Evolutionary conservation across 345 rosid species (phyloP), one percentile per base, ranked within the genome.

Genomic region (Aquilaria malaccensis): DNA sequence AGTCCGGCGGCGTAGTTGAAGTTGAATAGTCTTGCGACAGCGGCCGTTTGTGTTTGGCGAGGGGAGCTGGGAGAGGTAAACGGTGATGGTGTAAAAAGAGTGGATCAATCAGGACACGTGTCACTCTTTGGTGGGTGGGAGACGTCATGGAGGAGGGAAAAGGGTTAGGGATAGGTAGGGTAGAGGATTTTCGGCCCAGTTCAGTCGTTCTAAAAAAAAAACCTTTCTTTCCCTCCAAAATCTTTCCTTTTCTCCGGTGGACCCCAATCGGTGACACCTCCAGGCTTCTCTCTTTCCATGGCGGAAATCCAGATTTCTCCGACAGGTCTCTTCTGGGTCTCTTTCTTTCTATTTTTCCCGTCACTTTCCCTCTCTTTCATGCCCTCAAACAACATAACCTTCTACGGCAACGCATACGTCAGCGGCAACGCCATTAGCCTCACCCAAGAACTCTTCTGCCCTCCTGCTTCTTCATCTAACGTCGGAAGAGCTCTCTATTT

Each of bases 371-470:
- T 10, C 64, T 65, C 78, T n/a, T 59, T 67, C 69, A 60, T 72
- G 67, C 66, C 80, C 10, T 60, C 72, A 3, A 76, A 59, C 50
- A 90, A 87, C 62, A 54, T 90, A 63, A 80, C 90, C 10, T 84
- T 90, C 64, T 87, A 78, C 61, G 93, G 86, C 13, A 84, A 82
- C 10, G 95, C 97, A n/a, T 71, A 68, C 69, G 70, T 76, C 41
- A 67, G 74, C 4, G 74, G 76, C 78, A 62, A 70, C 37, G 82
- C 81, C 68, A 76, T 90, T 55, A 69, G 77, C 61, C 92, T 90
- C 76, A 87, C 95, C 45, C 85, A 82, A 68, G 79, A 80, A 55
- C 72, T 61, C 59, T 9, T 67, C 12, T 81, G 83, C 70, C 70
- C 80, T 33, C 45, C 77, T 22, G 4, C 72, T n/a, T 55, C 70